Base-by-base conservation (phyloP, 306 rosid genomes). In the Malus sieversii region DNA sequence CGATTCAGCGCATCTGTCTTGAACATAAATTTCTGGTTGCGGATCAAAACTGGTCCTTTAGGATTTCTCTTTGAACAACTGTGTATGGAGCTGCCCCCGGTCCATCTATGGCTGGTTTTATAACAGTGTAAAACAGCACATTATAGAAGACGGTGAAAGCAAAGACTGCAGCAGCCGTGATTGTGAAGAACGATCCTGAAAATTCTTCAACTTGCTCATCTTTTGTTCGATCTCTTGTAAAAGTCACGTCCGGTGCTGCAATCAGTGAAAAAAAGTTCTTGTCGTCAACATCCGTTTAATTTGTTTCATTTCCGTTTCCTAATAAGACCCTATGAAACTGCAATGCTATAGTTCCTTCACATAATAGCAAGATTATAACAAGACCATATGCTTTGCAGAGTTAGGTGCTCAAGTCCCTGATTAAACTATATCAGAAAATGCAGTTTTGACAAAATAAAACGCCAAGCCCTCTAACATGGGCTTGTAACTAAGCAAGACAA, bases 21-120 rank as follows among this genome's bases (percentile, higher is more conserved):
- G 76, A 40, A 3, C 68, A 14, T 5, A 33, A 35, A 27, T 66
- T 63, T 27, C 38, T n/a, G 55, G 57, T 20, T 44, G 44, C 29
- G n/a, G 51, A 65, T 68, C 71, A 80, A 44, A 62, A 80, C 51
- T 44, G 45, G 67, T 79, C 68, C 79, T 60, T 68, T 8, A n/a
- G 16, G 66, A 80, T 53, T 63, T 75, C 71, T 75, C 10, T 38
- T 30, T 42, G 72, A 59, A 80, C 44, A 46, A 57, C 44, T 8
- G 42, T 15, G 40, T 74, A 27, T 29, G 81, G 77, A 70, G 69
- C 46, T 19, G 45, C 20, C 18, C 70, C 68, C 11, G 83, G 77
- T 52, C 75, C 84, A 88, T 94, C 98, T 10, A 91, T 74, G 76
- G 97, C 51, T 61, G 96, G 97, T 70, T 90, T 90, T 86, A 94